phyloP scores from a whole-genome alignment of 2,329 filamentous ascomycete species.

The Ceratocystiopsis minuta region DNA sequence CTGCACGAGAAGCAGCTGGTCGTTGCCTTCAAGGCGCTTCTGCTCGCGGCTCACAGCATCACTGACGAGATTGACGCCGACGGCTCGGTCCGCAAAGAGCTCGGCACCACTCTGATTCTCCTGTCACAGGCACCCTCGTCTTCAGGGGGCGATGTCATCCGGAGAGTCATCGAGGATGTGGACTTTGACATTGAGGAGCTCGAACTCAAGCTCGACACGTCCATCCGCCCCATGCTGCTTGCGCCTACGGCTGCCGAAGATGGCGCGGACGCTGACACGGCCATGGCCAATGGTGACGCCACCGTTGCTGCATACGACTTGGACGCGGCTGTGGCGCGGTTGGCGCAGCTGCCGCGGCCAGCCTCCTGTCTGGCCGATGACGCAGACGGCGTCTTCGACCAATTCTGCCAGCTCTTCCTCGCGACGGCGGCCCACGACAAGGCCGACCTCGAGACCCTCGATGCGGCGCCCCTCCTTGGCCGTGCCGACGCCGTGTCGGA shows the following conservation, averaged over 20 bases:
- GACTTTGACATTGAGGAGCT: constrained; percentile 57
- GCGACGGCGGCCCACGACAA: constrained; percentile 27
- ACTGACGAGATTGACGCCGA: constrained; percentile 35
- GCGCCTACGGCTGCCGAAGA: constrained; percentile 12
- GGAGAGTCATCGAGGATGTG: constrained; percentile 45
- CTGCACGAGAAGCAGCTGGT: constrained; percentile 44
- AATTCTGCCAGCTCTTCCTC: constrained; percentile 41
- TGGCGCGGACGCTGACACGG: constrained; percentile 26
- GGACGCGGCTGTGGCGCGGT: constrained; percentile 20
- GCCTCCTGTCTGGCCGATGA: constrained; percentile 33
- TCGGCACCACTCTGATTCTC: constrained; percentile 48
- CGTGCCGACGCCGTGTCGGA: constrained; percentile 36
- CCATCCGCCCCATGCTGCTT: constrained; percentile 39
- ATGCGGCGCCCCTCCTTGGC: constrained; percentile 35
- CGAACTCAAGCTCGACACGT: constrained; percentile 56
- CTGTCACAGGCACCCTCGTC: constrained; percentile 42
- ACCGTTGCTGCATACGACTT: constrained; percentile 16
- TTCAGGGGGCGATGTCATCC: constrained; percentile 45
- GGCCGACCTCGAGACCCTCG: constrained; percentile 29
- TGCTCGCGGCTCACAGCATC: constrained; percentile 41
- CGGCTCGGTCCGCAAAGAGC: constrained; percentile 39
- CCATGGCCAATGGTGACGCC: constrained; percentile 23
- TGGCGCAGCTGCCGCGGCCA: constrained; percentile 14
- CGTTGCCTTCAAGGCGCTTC: constrained; percentile 47
- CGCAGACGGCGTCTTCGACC: constrained; percentile 34